phyloP scores from a whole-genome alignment of 2,329 filamentous ascomycete species.

The Colletotrichum kahawae region DNA sequence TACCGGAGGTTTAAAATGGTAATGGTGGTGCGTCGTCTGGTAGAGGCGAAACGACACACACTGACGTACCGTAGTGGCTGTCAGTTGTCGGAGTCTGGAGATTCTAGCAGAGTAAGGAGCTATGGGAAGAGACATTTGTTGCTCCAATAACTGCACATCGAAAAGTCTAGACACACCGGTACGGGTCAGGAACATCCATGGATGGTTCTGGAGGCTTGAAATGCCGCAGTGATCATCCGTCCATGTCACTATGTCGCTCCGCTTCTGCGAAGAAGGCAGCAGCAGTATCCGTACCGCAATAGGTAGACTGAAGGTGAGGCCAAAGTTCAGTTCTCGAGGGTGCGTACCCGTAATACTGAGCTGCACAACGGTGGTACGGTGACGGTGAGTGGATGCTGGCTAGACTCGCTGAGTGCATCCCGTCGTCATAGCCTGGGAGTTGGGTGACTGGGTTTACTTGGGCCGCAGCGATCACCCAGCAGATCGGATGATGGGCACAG shows the following conservation, averaged over 20 bases:
- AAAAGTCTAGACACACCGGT: background rate
- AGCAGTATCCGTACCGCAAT: background rate
- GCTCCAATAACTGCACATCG: background rate
- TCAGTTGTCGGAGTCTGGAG: background rate
- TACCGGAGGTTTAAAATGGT: background rate
- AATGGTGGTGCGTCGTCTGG: background rate
- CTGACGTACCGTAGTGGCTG: background rate
- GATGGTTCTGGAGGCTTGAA: background rate
- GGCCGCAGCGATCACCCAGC: slow-evolving; percentile 17
- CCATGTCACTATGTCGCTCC: background rate
- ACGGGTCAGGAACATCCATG: background rate
- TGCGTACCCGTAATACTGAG: background rate
- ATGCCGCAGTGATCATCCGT: background rate
- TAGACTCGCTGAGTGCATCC: background rate
- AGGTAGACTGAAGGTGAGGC: background rate
- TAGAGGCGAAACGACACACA: background rate
- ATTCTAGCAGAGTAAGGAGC: background rate
- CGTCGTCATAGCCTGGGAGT: slow-evolving; percentile 16
- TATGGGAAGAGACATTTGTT: background rate
- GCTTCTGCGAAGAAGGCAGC: background rate
- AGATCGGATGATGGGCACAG: slow-evolving; percentile 21
- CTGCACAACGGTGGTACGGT: slow-evolving; percentile 1
- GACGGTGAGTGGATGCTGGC: slow-evolving; percentile 5
- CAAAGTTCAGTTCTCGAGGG: background rate
- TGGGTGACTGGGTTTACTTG: background rate